A percentile compares a stretch with the other conserved stretches of the same genome.
Conservation (phyloP, 495 filamentous ascomycete genomes). For the Daldinia bambusicola region DNA sequence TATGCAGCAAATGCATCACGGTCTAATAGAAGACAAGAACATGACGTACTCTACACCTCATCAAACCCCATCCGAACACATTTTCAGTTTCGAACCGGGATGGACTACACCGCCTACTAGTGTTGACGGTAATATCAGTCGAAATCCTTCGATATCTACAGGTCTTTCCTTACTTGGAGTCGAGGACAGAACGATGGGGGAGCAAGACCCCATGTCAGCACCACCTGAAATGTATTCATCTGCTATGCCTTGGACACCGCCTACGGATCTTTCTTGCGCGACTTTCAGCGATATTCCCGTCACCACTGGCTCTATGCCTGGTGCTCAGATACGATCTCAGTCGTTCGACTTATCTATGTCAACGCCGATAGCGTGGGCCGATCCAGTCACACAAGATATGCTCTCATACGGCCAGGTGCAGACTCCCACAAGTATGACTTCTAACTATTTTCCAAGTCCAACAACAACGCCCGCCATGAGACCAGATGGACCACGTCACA, state of each 20-base stretch:
- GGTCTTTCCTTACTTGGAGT: constrained; percentile 49
- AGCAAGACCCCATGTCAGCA: constrained; percentile 46
- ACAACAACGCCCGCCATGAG: constrained; percentile 49
- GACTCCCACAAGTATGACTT: constrained; percentile 47
- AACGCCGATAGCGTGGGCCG: constrained; percentile 42
- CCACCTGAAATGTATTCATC: constrained; percentile 49
- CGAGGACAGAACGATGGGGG: constrained; percentile 41
- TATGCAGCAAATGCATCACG: constrained; percentile 36
- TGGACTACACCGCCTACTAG: constrained; percentile 52
- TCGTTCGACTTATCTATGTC: constrained; percentile 53
- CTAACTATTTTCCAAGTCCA: constrained; percentile 54
- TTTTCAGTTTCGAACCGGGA: constrained; percentile 45
- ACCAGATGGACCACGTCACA: constrained; percentile 45
- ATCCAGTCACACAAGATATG: constrained; percentile 38
- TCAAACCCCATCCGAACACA: constrained; percentile 31
- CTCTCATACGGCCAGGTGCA: constrained; percentile 49
- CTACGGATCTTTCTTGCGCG: constrained; percentile 46
- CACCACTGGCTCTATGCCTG: constrained; percentile 36
- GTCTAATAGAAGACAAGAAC: constrained; percentile 45
- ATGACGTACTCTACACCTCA: constrained; percentile 44
- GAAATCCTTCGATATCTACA: constrained; percentile 50
- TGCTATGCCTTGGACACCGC: constrained; percentile 52
- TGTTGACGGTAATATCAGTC: constrained; percentile 50
- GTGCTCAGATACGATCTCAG: constrained; percentile 46
- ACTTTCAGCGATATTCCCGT: constrained; percentile 47